Percentiles rank a stretch among this genome's conserved stretches.
These are phyloP conservation scores for Sarocladiaceae sp. DNA, from an alignment of 2,329 filamentous ascomycete species.

Conservation along the genomic window DNA sequence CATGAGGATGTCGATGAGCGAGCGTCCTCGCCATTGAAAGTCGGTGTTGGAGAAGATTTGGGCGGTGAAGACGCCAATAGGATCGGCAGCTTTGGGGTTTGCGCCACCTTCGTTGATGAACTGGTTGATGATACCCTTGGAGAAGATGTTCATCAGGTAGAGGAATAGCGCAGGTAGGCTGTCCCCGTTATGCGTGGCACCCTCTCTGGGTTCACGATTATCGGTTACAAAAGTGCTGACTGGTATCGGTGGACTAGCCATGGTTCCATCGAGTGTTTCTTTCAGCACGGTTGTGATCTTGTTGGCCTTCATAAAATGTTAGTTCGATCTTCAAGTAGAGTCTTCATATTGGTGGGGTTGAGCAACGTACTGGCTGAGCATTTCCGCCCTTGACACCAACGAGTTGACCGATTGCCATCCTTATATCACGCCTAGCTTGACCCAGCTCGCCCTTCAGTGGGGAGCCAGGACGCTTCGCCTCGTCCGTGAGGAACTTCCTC, in stretches of 20 bases:
- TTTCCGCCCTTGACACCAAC: constrained; percentile 60
- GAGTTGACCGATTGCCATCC: constrained; percentile 67
- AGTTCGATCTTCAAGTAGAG: constrained; percentile 11
- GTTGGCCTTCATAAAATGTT: constrained; percentile 22
- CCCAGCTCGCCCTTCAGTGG: constrained; percentile 60
- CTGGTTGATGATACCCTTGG: constrained; percentile 66
- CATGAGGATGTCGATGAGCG: constrained; percentile 77
- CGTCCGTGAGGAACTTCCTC: constrained; percentile 55
- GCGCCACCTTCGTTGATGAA: constrained; percentile 61
- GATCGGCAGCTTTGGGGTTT: constrained; percentile 62
- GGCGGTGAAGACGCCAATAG: constrained; percentile 70
- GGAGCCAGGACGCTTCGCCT: constrained; percentile 39
- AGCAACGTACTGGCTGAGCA: constrained; percentile 28
- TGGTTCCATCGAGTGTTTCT: constrained; percentile 43
- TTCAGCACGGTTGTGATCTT: constrained; percentile 39
- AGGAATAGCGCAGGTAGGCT: constrained; percentile 60
- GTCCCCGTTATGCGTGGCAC: constrained; percentile 43
- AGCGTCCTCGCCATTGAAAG: constrained; percentile 59
- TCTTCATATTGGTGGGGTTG: background rate
- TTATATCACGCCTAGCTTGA: constrained; percentile 64
- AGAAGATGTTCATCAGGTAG: constrained; percentile 70
- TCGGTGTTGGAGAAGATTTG: constrained; percentile 65
- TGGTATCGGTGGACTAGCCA: constrained; percentile 48
- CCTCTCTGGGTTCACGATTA: constrained; percentile 38
- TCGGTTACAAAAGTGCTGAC: constrained; percentile 46